A percentile compares a stretch with the other conserved stretches of the same genome.
These are phyloP conservation scores for Geum urbanum DNA, from an alignment of 306 rosid species.

Conservation along the genomic window DNA sequence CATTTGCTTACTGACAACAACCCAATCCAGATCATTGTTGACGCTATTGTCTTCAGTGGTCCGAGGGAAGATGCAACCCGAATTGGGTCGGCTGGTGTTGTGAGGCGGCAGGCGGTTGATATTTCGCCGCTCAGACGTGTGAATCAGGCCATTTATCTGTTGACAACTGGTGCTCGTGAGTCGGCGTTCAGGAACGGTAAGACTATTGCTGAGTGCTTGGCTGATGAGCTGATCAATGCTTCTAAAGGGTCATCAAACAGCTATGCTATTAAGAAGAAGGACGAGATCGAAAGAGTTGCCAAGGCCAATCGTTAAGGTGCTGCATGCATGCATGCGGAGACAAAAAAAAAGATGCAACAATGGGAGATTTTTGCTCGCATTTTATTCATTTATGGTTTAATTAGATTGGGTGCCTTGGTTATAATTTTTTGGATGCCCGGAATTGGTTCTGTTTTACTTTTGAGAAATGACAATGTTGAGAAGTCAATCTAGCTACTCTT, in stretches of 20 bases:
- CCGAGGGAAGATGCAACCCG: slow-evolving; percentile 19
- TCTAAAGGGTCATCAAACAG: slow-evolving; percentile 20
- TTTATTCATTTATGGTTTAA: not conserved
- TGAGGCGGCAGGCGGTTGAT: slow-evolving; percentile 25
- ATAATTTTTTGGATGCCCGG: no score
- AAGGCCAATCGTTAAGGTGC: slow-evolving; percentile 17
- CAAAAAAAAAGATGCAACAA: not conserved
- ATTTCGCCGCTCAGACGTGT: slow-evolving; percentile 17
- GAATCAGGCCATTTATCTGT: slow-evolving; percentile 14
- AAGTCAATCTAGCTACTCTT: no score
- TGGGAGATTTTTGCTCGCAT: slow-evolving; percentile 1
- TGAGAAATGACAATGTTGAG: no score
- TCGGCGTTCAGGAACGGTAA: slow-evolving; percentile 13
- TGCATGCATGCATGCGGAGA: no score
- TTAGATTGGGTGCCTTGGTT: no score
- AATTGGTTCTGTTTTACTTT: no score
- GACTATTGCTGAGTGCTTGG: slow-evolving; percentile 19
- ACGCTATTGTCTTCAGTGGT: slow-evolving; percentile 20
- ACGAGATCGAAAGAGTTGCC: slow-evolving; percentile 20
- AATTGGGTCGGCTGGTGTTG: slow-evolving; percentile 20
- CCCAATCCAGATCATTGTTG: slow-evolving; percentile 13
- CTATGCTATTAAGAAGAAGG: slow-evolving; percentile 21
- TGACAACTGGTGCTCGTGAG: slow-evolving; percentile 20
- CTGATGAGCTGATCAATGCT: slow-evolving; percentile 20
- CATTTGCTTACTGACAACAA: slow-evolving; percentile 20